Evolutionary conservation across 2,329 filamentous ascomycete species (phyloP), one percentile per base, ranked within the genome.

Genomic region (Knufia petricola): DNA sequence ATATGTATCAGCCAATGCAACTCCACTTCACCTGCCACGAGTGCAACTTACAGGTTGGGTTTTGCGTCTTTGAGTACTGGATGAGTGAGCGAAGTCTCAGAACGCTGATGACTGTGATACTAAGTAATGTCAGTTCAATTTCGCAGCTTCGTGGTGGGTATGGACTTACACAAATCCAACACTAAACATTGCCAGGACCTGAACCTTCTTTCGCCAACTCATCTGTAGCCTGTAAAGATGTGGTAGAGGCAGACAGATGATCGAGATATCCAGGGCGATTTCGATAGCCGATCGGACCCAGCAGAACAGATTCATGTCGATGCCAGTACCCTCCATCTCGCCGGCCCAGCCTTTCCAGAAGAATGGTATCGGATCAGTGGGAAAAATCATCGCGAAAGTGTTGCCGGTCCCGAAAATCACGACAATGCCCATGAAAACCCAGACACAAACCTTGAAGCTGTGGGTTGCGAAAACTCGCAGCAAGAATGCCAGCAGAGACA

Each of bases 391-490:
- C 24, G 61, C 57, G 13, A 62, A 48, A 3, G 64, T 45, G 37
- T 65, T 66, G 1, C 58, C 51, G 4, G 64, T 45, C 34, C 59
- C n/a, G 34, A 63, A 66, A 13, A 45, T 42, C 2, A 61, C 26
- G 12, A 61, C 60, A 9, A 65, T 46, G 2, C 58, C 63, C n/a
- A 72, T 61, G 0, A 60, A 57, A 13, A 61, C 46, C 20, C 61
- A 66, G 2, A 60, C 56, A 6, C n/a, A 54, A 1, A 59, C 50
- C 10, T 67, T 60, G 13, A 69, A 49, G 47, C 64, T 66, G 37
- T 59, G 65, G 1, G 50, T 56, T 6, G 74, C 62, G n/a, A 74
- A 69, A 12, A 72, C 60, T 1, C 69, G 49, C 9, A 74, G 61
- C 48, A 72, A 72, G 15, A 64, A 55, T 19, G 58, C 64, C 3